A percentile compares a stretch with the other conserved stretches of the same genome.
Conservation (phyloP, 2,329 filamentous ascomycete species). For the Monilinia fructicola region DNA sequence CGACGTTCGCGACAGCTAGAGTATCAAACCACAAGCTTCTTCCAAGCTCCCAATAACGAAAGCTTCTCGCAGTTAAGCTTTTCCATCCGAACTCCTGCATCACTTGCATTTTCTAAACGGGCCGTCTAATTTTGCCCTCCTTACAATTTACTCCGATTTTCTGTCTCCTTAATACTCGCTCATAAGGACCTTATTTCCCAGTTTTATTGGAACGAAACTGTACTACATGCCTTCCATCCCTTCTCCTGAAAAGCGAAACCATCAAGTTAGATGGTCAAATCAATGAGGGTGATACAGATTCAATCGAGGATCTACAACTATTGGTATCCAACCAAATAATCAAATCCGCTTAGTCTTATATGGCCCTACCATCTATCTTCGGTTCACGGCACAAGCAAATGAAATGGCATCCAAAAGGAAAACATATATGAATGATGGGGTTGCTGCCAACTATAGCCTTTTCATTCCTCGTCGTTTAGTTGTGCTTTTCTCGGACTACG, state of each 20-base stretch:
- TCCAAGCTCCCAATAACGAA: background rate
- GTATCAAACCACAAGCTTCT: background rate
- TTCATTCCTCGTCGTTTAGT: slow-evolving; percentile 8
- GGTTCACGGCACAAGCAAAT: slow-evolving; percentile 7
- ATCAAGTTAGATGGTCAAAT: slow-evolving; percentile 12
- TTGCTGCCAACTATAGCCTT: background rate
- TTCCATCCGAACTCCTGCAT: background rate
- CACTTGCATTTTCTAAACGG: background rate
- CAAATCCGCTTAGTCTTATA: background rate
- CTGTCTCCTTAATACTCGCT: background rate
- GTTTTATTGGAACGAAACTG: background rate
- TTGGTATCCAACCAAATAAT: background rate
- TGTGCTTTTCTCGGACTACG: background rate
- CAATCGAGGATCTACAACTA: background rate
- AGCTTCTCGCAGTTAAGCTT: background rate
- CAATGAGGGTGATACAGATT: background rate
- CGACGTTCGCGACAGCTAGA: background rate
- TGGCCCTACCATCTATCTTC: background rate
- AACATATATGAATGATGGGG: slow-evolving; percentile 16
- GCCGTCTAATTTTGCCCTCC: background rate
- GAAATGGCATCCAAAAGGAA: background rate
- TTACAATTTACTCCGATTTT: background rate
- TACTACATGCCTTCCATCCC: background rate
- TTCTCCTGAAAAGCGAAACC: slow-evolving; percentile 17
- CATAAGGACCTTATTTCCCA: background rate